These are phyloP conservation scores for Nepenthes gracilis DNA, from an alignment of 148 eudicot genomes.

Conservation along the genomic window DNA sequence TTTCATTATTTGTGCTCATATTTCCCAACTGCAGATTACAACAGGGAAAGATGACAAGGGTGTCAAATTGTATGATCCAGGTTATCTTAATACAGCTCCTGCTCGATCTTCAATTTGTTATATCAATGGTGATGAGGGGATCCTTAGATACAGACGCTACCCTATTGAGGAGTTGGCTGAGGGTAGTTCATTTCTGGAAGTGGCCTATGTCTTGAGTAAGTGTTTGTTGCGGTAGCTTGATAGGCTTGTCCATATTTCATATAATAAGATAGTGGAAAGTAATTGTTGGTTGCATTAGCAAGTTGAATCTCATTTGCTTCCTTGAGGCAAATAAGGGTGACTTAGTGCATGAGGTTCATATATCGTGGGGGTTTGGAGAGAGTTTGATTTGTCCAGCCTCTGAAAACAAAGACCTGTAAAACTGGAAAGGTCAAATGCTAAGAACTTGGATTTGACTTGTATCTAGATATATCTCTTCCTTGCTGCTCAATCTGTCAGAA, in stretches of 20 bases:
- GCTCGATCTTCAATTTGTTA: constrained; percentile 91
- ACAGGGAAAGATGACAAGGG: constrained; percentile 92
- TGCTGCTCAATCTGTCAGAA: too few species aligned
- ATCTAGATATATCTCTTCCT: too few species aligned
- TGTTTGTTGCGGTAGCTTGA: neutral
- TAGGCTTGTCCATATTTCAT: neutral
- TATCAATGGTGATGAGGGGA: constrained; percentile 97
- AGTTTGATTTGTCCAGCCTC: too few species aligned
- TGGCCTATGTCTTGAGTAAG: constrained; percentile 89
- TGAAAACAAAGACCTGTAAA: too few species aligned
- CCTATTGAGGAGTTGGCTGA: constrained; percentile 97
- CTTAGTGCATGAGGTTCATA: too few species aligned
- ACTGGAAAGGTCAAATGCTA: too few species aligned
- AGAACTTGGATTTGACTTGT: too few species aligned
- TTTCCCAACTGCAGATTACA: constrained; percentile 44
- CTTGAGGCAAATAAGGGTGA: too few species aligned
- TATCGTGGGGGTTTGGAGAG: too few species aligned
- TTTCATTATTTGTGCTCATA: neutral
- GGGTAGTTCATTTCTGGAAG: constrained; percentile 87
- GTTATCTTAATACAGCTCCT: constrained; percentile 99
- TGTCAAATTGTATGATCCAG: constrained; percentile 89
- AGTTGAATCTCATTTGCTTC: too few species aligned
- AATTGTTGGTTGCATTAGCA: too few species aligned
- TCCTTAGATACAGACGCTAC: constrained; percentile 88
- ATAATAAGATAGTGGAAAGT: too few species aligned